Evolutionary conservation across 73 alveolate species (phyloP).

Genomic region (Halteria grandinella): DNA sequence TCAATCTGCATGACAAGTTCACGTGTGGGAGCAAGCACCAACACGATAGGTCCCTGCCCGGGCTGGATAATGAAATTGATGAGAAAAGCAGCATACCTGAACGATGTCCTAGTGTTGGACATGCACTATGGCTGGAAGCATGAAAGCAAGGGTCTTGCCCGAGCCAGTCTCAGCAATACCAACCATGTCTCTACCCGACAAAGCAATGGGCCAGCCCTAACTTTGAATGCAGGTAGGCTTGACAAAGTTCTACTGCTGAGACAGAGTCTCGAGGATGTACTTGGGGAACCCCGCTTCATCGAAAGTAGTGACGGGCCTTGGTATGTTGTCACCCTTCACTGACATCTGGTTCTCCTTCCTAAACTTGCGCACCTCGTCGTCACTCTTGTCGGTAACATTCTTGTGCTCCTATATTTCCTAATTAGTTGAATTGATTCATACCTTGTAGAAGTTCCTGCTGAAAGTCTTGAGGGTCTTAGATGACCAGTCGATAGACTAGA

Average conservation of each 20-base stretch:
- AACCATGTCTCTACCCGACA: conserved; percentile 82
- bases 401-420: not conserved
- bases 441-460: not conserved
- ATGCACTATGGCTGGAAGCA: conserved; percentile 85
- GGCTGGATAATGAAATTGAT: conserved; percentile 43
- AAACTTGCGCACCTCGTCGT: not conserved
- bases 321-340: conserved; percentile 74
- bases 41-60: conserved; percentile 95
- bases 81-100: conserved; percentile 52
- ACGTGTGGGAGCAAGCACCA: conserved; percentile 97
- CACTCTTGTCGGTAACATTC: not conserved
- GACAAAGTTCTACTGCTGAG: conserved; percentile 52
- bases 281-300: conserved; percentile 75
- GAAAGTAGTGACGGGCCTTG: conserved; percentile 79
- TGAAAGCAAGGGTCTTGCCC: conserved; percentile 87
- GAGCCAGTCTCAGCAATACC: conserved; percentile 93
- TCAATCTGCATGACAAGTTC: conserved; percentile 93
- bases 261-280: conserved; percentile 66
- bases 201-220: conserved; percentile 81
- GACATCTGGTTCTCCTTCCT: conserved; percentile 38
- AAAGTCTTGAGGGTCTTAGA: no score
- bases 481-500: no score
- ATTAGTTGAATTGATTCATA: not conserved
- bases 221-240: conserved; percentile 77
- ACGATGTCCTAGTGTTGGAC: conserved; percentile 62